Evolutionary conservation across 305 asterid species (phyloP).

Genomic region (Fraxinus sp.): DNA sequence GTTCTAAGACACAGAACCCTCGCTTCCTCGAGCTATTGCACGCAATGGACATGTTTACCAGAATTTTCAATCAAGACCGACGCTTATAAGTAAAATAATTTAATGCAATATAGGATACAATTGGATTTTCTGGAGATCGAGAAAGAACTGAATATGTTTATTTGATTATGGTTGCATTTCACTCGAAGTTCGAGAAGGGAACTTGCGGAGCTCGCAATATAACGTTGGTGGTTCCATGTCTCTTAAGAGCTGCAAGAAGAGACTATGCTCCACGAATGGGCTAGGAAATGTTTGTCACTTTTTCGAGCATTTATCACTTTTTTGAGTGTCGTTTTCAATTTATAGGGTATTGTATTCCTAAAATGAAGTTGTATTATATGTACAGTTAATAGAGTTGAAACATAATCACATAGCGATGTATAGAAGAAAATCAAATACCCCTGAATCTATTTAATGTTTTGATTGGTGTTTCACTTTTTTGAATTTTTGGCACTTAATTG

Average conservation of each 20-base stretch:
- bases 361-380: too few relatives aligned
- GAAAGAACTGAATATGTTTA: not conserved
- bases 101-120: not conserved
- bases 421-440: too few relatives aligned
- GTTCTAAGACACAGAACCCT: constrained; percentile 90
- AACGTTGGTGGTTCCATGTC: constrained; percentile 40
- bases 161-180: not conserved
- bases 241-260: constrained; percentile 56
- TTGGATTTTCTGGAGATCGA: not conserved
- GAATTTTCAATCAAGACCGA: not conserved
- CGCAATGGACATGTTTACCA: constrained; percentile 74
- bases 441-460: too few relatives aligned
- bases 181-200: constrained; percentile 43
- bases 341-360: too few relatives aligned
- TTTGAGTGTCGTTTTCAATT: too few relatives aligned
- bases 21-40: constrained; percentile 83
- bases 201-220: constrained; percentile 48
- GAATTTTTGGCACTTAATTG: too few relatives aligned
- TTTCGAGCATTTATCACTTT: too few relatives aligned
- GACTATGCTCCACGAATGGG: constrained; percentile 50
- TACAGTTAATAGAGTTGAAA: too few relatives aligned
- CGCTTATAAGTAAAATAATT: not conserved
- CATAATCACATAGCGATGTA: too few relatives aligned
- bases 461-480: too few relatives aligned
- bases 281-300: constrained; percentile 24